A percentile compares a stretch with the other conserved stretches of the same genome.
phyloP scores from a whole-genome alignment of 2,329 filamentous ascomycete genomes.

The Diaporthe humulicola region DNA sequence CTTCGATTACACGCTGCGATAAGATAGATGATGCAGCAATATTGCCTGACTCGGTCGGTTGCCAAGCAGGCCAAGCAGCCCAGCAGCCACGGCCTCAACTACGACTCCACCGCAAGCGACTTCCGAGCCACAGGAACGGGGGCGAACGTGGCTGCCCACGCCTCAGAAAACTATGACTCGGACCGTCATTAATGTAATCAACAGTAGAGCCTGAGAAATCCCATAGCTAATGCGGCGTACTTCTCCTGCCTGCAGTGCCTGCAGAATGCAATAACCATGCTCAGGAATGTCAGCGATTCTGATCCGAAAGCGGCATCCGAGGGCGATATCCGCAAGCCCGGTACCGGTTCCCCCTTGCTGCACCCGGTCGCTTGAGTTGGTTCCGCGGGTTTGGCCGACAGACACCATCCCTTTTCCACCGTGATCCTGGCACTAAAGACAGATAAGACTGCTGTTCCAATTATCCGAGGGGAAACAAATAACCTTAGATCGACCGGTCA shows the following conservation, averaged over 20 bases:
- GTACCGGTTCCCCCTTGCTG: background rate
- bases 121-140: background rate
- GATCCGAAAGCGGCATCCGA: constrained; percentile 9
- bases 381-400: constrained; percentile 1
- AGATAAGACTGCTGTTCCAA: background rate
- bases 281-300: background rate
- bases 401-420: background rate
- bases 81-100: background rate
- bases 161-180: constrained; percentile 8
- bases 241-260: background rate
- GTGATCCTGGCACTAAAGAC: background rate
- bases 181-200: constrained; percentile 1
- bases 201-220: background rate
- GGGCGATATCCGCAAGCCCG: constrained; percentile 10
- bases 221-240: background rate
- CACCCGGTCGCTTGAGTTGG: background rate
- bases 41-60: constrained; percentile 22
- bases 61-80: constrained; percentile 23
- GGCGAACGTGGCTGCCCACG: constrained; percentile 5
- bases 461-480: no score
- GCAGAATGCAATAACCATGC: background rate
- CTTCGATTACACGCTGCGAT: constrained; percentile 3
- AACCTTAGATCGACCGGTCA: background rate
- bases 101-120: background rate
- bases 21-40: constrained; percentile 26